Evolutionary conservation across 2,329 filamentous ascomycete species (phyloP).

Genomic region (Colletotrichum liriopes): DNA sequence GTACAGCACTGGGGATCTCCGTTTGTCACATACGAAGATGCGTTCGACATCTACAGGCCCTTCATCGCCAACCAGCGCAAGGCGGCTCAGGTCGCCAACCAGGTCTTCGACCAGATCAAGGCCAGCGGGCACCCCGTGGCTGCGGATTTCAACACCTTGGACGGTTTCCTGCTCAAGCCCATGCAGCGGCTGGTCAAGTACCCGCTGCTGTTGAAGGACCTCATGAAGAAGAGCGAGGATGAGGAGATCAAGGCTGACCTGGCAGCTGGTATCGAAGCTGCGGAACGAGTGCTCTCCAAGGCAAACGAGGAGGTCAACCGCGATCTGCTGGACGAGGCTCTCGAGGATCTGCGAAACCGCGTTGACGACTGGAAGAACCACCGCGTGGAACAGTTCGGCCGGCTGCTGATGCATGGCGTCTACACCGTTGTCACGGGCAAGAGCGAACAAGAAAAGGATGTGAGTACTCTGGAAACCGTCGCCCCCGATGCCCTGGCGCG

Average conservation of each 20-base stretch:
- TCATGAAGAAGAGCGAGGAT: conserved; percentile 88
- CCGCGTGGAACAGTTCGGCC: conserved; percentile 90
- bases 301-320: conserved; percentile 94
- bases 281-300: conserved; percentile 84
- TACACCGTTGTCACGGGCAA: conserved; percentile 93
- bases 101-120: conserved; percentile 89
- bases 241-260: conserved; percentile 81
- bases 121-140: conserved; percentile 84
- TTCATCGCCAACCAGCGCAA: conserved; percentile 98
- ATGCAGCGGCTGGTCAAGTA: conserved; percentile 98
- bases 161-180: conserved; percentile 94
- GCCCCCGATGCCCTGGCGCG: background rate
- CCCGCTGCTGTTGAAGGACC: conserved; percentile 89
- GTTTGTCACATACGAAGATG: conserved; percentile 87
- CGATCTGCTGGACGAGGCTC: conserved; percentile 86
- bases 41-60: conserved; percentile 93
- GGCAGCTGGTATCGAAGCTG: conserved; percentile 82
- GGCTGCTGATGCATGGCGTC: conserved; percentile 88
- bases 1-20: conserved; percentile 96
- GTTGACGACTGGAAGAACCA: conserved; percentile 99
- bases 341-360: conserved; percentile 84
- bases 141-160: conserved; percentile 87
- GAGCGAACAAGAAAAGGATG: conserved; percentile 93
- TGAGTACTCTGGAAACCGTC: conserved; percentile 59
- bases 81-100: conserved; percentile 86